Conservation (phyloP, 1,284 basidiomycete genomes). For the Peniophora sp. region DNA sequence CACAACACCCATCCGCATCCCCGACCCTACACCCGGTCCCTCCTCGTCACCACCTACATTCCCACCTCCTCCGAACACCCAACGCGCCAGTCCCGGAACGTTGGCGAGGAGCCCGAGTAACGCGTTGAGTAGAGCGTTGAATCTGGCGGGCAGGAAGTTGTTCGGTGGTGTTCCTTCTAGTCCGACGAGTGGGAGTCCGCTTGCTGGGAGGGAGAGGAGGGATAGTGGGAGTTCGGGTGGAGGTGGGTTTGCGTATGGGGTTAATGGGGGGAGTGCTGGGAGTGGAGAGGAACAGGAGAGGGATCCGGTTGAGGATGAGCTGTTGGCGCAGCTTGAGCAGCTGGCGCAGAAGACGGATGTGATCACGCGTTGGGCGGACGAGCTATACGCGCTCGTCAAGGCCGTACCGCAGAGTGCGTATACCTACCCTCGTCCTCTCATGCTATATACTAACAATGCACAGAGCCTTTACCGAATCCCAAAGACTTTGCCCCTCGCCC, state of each 20-base stretch:
- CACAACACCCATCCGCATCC: no score
- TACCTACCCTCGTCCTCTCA: slow-evolving; percentile 3
- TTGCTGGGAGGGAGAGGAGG: slow-evolving; percentile 4
- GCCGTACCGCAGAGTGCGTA: slow-evolving; percentile 67
- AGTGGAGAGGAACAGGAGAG: slow-evolving; percentile 20
- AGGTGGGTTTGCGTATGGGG: background rate
- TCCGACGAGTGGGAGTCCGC: slow-evolving; percentile 18
- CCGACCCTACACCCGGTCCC: no score
- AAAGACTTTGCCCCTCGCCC: slow-evolving; percentile 60
- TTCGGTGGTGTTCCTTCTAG: slow-evolving; percentile 53
- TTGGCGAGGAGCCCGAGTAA: slow-evolving; percentile 37
- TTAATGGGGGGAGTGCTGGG: background rate
- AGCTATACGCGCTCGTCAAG: slow-evolving; percentile 81
- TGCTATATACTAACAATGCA: slow-evolving; percentile 1
- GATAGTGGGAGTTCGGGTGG: slow-evolving; percentile 16
- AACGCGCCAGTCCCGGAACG: slow-evolving; percentile 42
- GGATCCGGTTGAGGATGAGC: slow-evolving; percentile 78
- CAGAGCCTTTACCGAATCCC: slow-evolving; percentile 71
- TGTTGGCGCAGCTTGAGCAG: slow-evolving; percentile 76
- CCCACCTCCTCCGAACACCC: slow-evolving; percentile 47
- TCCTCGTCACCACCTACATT: slow-evolving; percentile 24
- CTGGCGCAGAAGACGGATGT: slow-evolving; percentile 94
- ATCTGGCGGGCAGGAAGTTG: slow-evolving; percentile 83
- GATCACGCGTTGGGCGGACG: slow-evolving; percentile 88
- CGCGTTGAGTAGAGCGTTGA: slow-evolving; percentile 80